phyloP scores from a whole-genome alignment of 2,329 filamentous ascomycete species.

The Xylaria sp. region DNA sequence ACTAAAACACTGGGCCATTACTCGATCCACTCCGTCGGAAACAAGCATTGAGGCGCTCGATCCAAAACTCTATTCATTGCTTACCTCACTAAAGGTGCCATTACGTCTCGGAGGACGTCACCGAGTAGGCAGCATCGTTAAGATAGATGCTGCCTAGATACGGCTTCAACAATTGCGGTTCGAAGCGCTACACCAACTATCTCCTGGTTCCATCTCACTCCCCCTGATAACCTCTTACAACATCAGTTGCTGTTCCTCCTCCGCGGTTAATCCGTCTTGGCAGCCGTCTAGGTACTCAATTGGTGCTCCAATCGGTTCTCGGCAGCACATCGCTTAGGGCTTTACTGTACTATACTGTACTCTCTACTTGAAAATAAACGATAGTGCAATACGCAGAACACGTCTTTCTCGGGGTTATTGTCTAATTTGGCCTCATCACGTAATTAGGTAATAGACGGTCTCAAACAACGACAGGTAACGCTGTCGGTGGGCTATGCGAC shows the following conservation, averaged over 20 bases:
- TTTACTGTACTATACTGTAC: no score
- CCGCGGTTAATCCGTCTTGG: conserved; percentile 1
- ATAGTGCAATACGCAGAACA: no score
- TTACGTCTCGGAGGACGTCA: background rate
- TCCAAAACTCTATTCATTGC: no score
- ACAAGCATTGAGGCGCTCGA: no score
- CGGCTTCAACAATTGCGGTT: no score
- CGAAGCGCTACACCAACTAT: background rate
- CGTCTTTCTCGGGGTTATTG: no score
- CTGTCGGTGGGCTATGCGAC: no score
- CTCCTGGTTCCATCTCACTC: background rate
- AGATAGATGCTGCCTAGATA: background rate
- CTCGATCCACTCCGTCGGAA: no score
- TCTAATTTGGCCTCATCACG: no score
- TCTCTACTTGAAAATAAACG: no score
- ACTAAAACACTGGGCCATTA: background rate
- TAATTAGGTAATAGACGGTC: no score
- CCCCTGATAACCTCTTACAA: background rate
- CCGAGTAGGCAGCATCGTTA: background rate
- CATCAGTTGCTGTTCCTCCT: background rate
- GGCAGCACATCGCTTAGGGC: background rate
- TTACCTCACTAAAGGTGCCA: background rate
- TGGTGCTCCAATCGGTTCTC: conserved; percentile 3
- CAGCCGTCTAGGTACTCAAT: background rate
- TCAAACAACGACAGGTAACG: no score